Base-by-base conservation (phyloP, 2,329 filamentous ascomycete species). In the Paraphoma sp. region DNA sequence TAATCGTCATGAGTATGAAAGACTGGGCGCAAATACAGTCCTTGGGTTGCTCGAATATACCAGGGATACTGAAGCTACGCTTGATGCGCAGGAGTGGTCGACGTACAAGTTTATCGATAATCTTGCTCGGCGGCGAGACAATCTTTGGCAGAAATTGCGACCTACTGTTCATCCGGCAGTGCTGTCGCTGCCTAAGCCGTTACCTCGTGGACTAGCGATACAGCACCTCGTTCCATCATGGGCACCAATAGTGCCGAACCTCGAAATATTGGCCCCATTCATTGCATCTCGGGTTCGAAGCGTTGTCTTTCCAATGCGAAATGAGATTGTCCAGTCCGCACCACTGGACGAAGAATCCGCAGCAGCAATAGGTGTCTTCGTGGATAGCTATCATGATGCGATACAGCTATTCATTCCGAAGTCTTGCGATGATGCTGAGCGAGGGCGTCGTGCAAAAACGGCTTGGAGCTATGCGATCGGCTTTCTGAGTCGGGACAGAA, bases 81-180 rank as follows among this genome's bases (percentile, higher is more conserved):
- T 67, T 0, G 51, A 56, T 16, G 23, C 63, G 2, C 57, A 53
- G 10, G 52, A 59, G 2, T 46, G 60, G 3, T 64, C 71, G 1
- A 69, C 65, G 0, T 72, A 70, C 46, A 64, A 48, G 4, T 79
- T 79, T 49, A 43, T 78, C 1, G 74, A 79, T 45, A 60, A 73
- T 18, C 61, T 79, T 30, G 76, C 77, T 29, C 61, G 60, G 56
- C 62, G 60, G 7, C 68, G 76, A 45, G 59, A 79, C 47, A 44
- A 64, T 5, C 46, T 77, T 0, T 79, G 77, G 76, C 45, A 31
- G 7, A 53, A 58, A 6, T 45, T 71, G 43, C 69, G 77, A 38
- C 54, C 61, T 4, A 65, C 31, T 7, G 31, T 53, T 3, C 51
- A 64, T 50, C 67, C 75, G 11, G 63, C 62, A n/a, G 61, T 60